Conservation (phyloP, 1,284 basidiomycete genomes). For the Pterulicium gracile region DNA sequence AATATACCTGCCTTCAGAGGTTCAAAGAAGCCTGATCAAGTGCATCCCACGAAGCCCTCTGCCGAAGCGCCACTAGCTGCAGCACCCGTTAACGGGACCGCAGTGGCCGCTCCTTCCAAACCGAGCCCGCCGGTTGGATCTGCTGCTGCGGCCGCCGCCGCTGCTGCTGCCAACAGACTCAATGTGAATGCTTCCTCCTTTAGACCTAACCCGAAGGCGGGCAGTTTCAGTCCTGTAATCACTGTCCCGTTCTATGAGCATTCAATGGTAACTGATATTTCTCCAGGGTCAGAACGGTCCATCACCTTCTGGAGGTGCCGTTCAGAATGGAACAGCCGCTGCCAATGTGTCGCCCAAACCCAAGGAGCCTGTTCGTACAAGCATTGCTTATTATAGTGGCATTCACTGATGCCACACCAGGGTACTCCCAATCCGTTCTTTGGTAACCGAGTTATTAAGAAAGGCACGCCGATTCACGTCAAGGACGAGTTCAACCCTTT, state of each 20-base stretch:
- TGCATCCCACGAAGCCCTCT: background rate
- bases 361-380: conserved; percentile 37
- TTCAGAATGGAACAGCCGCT: conserved; percentile 25
- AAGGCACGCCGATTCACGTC: conserved; percentile 60
- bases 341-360: conserved; percentile 51
- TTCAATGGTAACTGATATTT: no score
- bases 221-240: conserved; percentile 65
- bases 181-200: conserved; percentile 74
- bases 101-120: conserved; percentile 15
- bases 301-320: background rate
- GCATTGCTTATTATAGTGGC: background rate
- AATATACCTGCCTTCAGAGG: conserved; percentile 90
- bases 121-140: conserved; percentile 19
- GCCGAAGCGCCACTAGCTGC: no score
- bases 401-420: conserved; percentile 9
- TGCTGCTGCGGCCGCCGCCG: conserved; percentile 24
- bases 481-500: conserved; percentile 95
- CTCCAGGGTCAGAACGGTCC: background rate
- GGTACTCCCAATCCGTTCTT: conserved; percentile 75
- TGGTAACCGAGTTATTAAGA: conserved; percentile 67
- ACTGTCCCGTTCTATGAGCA: no score
- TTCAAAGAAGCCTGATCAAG: conserved; percentile 20
- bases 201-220: conserved; percentile 75
- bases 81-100: conserved; percentile 16
- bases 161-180: conserved; percentile 33